These are phyloP conservation scores for Rutstroemia sp. DNA, from an alignment of 2,329 filamentous ascomycete genomes.

Conservation along the genomic window DNA sequence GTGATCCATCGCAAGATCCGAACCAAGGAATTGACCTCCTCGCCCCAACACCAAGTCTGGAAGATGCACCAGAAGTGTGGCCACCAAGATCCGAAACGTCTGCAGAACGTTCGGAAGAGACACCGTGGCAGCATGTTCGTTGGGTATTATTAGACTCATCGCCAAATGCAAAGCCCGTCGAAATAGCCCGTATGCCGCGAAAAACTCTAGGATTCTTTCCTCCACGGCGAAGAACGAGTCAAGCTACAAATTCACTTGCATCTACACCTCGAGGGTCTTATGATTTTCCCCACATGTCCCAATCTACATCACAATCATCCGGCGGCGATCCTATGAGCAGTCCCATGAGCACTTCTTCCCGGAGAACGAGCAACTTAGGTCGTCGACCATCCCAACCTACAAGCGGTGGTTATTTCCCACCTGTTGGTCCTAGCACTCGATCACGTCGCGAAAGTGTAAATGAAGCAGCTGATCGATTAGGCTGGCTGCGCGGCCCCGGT, in stretches of 20 bases:
- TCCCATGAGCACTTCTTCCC: slow-evolving; percentile 19
- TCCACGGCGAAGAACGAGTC: slow-evolving; percentile 68
- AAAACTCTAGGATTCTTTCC: slow-evolving; percentile 86
- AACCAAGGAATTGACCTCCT: slow-evolving; percentile 42
- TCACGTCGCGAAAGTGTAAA: slow-evolving; percentile 28
- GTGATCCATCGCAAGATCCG: slow-evolving; percentile 38
- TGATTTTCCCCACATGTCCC: slow-evolving; percentile 20
- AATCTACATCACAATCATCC: slow-evolving; percentile 16
- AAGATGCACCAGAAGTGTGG: slow-evolving; percentile 27
- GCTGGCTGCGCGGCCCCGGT: slow-evolving; percentile 74
- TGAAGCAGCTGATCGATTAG: slow-evolving; percentile 37
- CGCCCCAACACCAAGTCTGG: slow-evolving; percentile 39
- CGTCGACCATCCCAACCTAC: slow-evolving; percentile 16
- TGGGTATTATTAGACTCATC: slow-evolving; percentile 78
- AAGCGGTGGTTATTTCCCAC: slow-evolving; percentile 26
- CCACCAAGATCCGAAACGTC: slow-evolving; percentile 21
- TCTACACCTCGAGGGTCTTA: slow-evolving; percentile 48
- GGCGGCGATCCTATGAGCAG: slow-evolving; percentile 17
- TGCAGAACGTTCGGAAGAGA: slow-evolving; percentile 34
- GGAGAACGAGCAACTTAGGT: slow-evolving; percentile 21
- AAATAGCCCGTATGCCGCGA: slow-evolving; percentile 78
- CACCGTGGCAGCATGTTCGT: slow-evolving; percentile 79
- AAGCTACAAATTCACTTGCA: slow-evolving; percentile 54
- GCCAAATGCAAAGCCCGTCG: slow-evolving; percentile 55
- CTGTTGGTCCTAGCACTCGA: slow-evolving; percentile 19